Conservation (phyloP, 148 eudicot species). For the Diospyros lotus region DNA sequence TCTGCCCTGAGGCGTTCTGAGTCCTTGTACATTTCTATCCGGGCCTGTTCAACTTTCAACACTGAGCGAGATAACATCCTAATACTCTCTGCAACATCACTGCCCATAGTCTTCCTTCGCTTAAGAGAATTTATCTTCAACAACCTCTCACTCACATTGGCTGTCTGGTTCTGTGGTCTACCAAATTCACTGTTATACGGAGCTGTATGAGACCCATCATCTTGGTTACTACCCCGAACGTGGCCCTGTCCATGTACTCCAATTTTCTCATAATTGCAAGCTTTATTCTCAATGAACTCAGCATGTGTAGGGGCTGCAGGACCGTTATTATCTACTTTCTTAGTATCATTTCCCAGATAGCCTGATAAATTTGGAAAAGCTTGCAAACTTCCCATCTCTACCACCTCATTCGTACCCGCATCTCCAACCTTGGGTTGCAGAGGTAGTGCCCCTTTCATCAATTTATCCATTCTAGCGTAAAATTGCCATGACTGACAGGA, state of each 20-base stretch:
- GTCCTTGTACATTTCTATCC: conserved; percentile 17
- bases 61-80: conserved; percentile 9
- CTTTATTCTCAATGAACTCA: neutral
- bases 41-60: conserved; percentile 11
- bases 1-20: conserved; percentile 17
- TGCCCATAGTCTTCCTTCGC: conserved; percentile 10
- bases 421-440: neutral
- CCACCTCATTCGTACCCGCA: neutral
- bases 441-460: conserved; percentile 9
- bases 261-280: neutral
- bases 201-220: conserved; percentile 15
- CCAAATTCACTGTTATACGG: conserved; percentile 12
- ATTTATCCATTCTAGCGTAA: conserved; percentile 17
- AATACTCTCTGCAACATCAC: conserved; percentile 12
- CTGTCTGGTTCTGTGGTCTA: conserved; percentile 1
- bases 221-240: conserved; percentile 11
- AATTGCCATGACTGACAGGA: conserved; percentile 9
- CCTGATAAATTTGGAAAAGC: neutral
- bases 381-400: conserved; percentile 9
- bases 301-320: neutral
- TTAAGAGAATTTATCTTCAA: conserved; percentile 4
- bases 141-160: conserved; percentile 7
- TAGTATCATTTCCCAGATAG: conserved; percentile 7
- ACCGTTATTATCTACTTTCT: neutral
- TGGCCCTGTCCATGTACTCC: neutral